Conservation (phyloP, 768 basidiomycete genomes). For the Rhizopogon sp. region DNA sequence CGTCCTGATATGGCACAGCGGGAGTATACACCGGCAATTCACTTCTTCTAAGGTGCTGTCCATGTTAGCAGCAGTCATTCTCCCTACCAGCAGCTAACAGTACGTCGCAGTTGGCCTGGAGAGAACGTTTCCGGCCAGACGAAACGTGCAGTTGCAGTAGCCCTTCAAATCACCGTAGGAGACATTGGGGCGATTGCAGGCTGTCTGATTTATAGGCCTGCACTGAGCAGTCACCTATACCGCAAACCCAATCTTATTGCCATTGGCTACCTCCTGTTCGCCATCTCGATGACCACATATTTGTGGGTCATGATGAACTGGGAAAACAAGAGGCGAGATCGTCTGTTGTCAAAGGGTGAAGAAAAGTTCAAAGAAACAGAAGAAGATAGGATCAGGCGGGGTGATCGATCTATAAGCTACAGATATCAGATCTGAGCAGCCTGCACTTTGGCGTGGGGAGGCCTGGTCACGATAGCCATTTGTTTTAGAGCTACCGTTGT, state of each 20-base stretch:
- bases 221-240: slow-evolving; percentile 39
- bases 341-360: slow-evolving; percentile 11
- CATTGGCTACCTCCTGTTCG: slow-evolving; percentile 53
- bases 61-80: not conserved
- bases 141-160: slow-evolving; percentile 57
- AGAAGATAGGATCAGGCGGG: slow-evolving; percentile 18
- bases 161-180: slow-evolving; percentile 61
- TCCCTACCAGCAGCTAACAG: not conserved
- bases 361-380: slow-evolving; percentile 14
- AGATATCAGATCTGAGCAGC: slow-evolving; percentile 21
- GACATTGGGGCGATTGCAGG: slow-evolving; percentile 57
- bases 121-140: slow-evolving; percentile 70
- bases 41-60: slow-evolving; percentile 43
- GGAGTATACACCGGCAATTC: slow-evolving; percentile 58
- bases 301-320: slow-evolving; percentile 44
- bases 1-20: slow-evolving; percentile 14
- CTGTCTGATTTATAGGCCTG: slow-evolving; percentile 51
- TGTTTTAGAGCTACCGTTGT: no score
- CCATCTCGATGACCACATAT: slow-evolving; percentile 36
- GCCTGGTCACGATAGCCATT: no score
- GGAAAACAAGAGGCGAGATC: slow-evolving; percentile 44
- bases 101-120: slow-evolving; percentile 43
- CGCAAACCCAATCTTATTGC: slow-evolving; percentile 54
- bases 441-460: not conserved
- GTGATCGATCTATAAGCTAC: slow-evolving; percentile 26